Evolutionary conservation across 2,329 filamentous ascomycete genomes (phyloP).

Genomic region (Gnomoniopsis sp.): DNA sequence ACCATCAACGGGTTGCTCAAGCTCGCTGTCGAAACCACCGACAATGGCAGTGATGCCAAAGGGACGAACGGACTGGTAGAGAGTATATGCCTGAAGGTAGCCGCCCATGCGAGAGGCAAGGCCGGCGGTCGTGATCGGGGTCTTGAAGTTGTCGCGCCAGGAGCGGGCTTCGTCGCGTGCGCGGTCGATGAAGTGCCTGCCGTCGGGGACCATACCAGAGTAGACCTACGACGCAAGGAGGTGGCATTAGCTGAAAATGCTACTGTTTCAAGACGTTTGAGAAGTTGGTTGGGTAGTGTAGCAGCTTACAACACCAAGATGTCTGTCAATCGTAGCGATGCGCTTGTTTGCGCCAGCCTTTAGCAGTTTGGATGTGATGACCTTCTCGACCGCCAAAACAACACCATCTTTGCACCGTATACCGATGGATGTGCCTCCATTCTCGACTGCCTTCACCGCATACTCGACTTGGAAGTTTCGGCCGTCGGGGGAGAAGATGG

Average conservation of each 20-base stretch:
- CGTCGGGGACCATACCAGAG: slow-evolving; percentile 91
- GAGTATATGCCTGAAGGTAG: slow-evolving; percentile 95
- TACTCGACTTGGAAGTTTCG: slow-evolving; percentile 99
- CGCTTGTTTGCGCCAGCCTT: slow-evolving; percentile 96
- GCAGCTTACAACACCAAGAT: slow-evolving; percentile 80
- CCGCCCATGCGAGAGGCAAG: slow-evolving; percentile 91
- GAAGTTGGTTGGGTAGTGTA: not conserved
- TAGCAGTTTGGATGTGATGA: slow-evolving; percentile 90
- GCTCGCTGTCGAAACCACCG: slow-evolving; percentile 88
- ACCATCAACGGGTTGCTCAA: slow-evolving; percentile 80
- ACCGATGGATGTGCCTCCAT: slow-evolving; percentile 91
- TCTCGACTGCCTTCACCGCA: slow-evolving; percentile 97
- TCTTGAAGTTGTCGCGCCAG: slow-evolving; percentile 94
- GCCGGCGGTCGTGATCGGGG: slow-evolving; percentile 82
- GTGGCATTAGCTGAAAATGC: not conserved
- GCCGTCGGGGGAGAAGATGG: slow-evolving; percentile 98
- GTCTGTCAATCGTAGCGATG: slow-evolving; percentile 90
- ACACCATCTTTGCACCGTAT: slow-evolving; percentile 97
- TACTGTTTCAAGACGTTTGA: not conserved
- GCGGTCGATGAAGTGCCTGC: slow-evolving; percentile 89
- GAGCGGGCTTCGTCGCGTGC: slow-evolving; percentile 88
- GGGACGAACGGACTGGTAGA: slow-evolving; percentile 93
- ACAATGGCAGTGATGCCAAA: slow-evolving; percentile 96
- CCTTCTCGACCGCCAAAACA: slow-evolving; percentile 94
- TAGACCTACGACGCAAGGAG: slow-evolving; percentile 62